Evolutionary conservation across 163 green algal species (phyloP), one percentile per base, ranked within the genome.

Genomic region (Chlorella variabilis): DNA sequence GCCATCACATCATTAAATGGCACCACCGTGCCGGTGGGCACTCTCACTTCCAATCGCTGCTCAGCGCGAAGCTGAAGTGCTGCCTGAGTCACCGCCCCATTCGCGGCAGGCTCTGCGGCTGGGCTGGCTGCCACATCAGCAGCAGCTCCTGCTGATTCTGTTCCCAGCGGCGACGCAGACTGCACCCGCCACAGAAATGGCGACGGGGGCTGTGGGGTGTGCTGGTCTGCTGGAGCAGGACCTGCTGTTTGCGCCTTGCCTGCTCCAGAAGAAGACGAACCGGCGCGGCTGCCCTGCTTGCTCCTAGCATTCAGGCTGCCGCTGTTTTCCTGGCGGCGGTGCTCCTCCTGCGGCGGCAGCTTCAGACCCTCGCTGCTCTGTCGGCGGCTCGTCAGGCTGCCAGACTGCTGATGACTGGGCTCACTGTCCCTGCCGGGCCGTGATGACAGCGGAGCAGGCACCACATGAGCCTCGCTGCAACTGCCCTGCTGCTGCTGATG

Each of bases 1-100:
- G 67, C 66, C 66, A 71, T 78, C 31, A 61, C 66, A 23, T 77
- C 77, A 36, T 83, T 66, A 80, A 80, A 70, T 42, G 33, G 33
- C 7, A 18, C 3, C 33, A 8, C 9, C 0, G 8, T 70, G 62
- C 33, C 11, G 15, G 13, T 54, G 45, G 45, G 15, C 45, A 54
- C 15, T 11, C 45, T 36, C n/a, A 9, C 11, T 1, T 27, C 25
- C 41, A 25, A 23, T 20, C 4, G 41, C n/a, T 41, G 41, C 67
- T 39, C n/a, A n/a, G n/a, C n/a, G n/a, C n/a, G n/a, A n/a, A n/a
- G n/a, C n/a, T n/a, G n/a, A n/a, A n/a, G n/a, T n/a, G n/a, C n/a
- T n/a, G n/a, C n/a, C n/a, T n/a, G n/a, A n/a, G n/a, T n/a, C n/a
- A 25, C 20, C 20, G 54, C 54, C 5, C 9, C 54, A 9, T 62